phyloP scores from a whole-genome alignment of 306 rosid species.

The Herpetospermum pedunculosum region DNA sequence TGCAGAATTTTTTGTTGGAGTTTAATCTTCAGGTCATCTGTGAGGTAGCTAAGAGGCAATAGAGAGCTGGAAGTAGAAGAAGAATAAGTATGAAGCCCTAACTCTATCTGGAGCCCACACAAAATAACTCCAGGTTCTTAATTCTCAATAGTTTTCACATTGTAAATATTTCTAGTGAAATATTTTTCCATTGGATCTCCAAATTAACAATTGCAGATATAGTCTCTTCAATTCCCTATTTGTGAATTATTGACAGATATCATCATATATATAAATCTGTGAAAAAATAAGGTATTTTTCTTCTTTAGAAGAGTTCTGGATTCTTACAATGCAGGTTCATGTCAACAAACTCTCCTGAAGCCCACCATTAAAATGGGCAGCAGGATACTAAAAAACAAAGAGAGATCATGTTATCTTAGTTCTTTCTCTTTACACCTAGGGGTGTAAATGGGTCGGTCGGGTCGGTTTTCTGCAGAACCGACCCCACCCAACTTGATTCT shows the following conservation, averaged over 20 bases:
- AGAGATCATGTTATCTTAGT: neutral
- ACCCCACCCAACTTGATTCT: too few species aligned
- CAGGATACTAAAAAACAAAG: neutral
- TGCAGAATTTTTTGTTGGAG: conserved; percentile 12
- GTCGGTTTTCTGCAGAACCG: too few species aligned
- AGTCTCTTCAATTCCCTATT: neutral
- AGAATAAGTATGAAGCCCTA: conserved; percentile 1
- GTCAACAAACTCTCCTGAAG: neutral
- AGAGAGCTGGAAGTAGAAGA: neutral
- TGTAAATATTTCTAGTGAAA: conserved; percentile 8
- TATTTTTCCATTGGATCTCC: conserved; percentile 4
- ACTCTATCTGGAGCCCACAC: conserved; percentile 12
- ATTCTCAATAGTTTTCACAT: conserved; percentile 5
- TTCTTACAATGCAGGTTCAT: neutral
- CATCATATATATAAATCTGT: neutral
- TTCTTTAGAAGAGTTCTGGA: neutral
- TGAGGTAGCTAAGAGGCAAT: conserved; percentile 1
- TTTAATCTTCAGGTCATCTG: conserved; percentile 8
- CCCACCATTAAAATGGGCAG: neutral
- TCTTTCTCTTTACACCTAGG: neutral
- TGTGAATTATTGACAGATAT: neutral
- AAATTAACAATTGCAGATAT: conserved; percentile 5
- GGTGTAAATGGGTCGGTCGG: too few species aligned
- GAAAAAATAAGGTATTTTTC: neutral
- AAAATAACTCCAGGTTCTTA: conserved; percentile 8